A percentile compares a stretch with the other conserved stretches of the same genome.
phyloP scores from a whole-genome alignment of 2,329 filamentous ascomycete genomes.

The Teratosphaeria destructans region DNA sequence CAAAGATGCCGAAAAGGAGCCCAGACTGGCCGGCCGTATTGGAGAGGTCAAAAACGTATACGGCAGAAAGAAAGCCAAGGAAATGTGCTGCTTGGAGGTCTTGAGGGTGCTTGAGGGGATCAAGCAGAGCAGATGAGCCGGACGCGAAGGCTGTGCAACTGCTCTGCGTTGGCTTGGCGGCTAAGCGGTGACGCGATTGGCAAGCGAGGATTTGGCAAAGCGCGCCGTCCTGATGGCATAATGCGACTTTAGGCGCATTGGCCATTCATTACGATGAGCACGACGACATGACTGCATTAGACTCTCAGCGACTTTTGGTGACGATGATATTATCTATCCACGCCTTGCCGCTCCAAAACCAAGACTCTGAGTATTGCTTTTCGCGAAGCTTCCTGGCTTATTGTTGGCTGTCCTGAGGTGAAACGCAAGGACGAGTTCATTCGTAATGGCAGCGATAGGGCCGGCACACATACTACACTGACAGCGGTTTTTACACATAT shows the following conservation, averaged over 20 bases:
- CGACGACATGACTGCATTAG: background rate
- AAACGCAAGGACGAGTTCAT: no score
- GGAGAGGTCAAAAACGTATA: conserved; percentile 33
- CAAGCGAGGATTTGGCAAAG: no score
- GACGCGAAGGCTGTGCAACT: no score
- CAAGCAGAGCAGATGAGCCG: background rate
- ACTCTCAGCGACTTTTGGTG: background rate
- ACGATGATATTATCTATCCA: background rate
- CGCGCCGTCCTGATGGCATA: background rate
- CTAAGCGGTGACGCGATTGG: background rate
- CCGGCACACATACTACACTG: no score
- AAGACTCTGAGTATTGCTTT: background rate
- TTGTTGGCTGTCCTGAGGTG: no score
- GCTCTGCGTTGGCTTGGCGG: no score
- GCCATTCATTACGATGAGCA: background rate
- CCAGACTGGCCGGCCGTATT: conserved; percentile 26
- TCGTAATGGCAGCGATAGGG: no score
- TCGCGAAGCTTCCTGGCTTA: no score
- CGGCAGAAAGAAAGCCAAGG: conserved; percentile 41
- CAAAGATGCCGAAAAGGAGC: conserved; percentile 11
- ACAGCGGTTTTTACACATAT: no score
- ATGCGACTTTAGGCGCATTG: background rate
- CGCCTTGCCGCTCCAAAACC: background rate
- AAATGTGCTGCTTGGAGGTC: conserved; percentile 36
- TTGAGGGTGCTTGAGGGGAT: conserved; percentile 30